Evolutionary conservation across 1,284 basidiomycete species (phyloP), one percentile per base, ranked within the genome.

Genomic region (Ganoderma multipileum): DNA sequence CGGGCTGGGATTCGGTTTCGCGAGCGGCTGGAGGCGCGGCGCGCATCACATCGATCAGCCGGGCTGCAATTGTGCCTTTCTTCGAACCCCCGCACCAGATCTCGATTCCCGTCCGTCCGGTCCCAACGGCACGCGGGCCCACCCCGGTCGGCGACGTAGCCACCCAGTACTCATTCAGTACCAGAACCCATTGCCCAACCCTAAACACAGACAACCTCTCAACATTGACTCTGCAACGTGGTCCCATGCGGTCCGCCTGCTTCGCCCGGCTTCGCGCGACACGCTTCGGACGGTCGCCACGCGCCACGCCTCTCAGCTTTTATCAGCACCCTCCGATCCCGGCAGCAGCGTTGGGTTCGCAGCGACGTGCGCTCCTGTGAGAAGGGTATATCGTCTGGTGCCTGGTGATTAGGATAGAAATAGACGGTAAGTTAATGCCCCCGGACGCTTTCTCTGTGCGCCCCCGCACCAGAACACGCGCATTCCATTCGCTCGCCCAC

Each of bases 391-490:
- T 63, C 50, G 52, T 38, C 68, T 69, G 58, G 69, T 73, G 68
- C 69, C 69, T 73, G 69, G 68, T 60, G 69, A 65, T 68, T 64
- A 69, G 66, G 69, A 73, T 71, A 73, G 66, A 67, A 73, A 73
- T 71, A 73, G 66, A 67, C 58, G 7, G 63, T 67, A 71, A 42
- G 64, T 71, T 71, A 71, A 66, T 67, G 68, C 69, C 50, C 28
- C 72, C 69, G 71, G 47, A 62, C 50, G 47, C 54, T 62, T 64
- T 64, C 58, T 52, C 12, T 55, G 58, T 60, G 47, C 54, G 33
- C 55, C 65, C 44, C 42, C 70, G 66, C 61, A 28, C 64, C 55
- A 64, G 66, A 60, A 64, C 55, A 63, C 62, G 63, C 64, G 47
- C 63, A 59, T 57, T 61, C 54, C 63, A 50, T 67, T 68, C 64